Percentiles rank a stretch among this genome's conserved stretches.
phyloP scores from a whole-genome alignment of 73 alveolate species.

The Loxodes magnus region DNA sequence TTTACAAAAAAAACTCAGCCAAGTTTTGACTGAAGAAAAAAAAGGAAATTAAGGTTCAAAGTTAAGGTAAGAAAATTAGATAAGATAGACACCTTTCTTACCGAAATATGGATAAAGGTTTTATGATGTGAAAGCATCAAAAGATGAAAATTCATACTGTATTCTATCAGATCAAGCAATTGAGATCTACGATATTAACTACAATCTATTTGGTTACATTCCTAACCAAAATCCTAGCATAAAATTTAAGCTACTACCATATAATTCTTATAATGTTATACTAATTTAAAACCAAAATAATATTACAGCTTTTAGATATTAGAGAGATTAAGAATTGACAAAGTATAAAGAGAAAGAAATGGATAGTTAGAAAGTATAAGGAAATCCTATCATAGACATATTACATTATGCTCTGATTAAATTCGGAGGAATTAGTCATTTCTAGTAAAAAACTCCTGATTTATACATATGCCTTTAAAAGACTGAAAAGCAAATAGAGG shows the following conservation, averaged over 20 bases:
- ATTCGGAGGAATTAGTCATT: no score
- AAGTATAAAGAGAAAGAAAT: background rate
- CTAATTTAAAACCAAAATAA: background rate
- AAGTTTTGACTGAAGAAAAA: no score
- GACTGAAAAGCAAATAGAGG: no score
- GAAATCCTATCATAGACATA: slow-evolving; percentile 5
- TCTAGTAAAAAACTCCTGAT: no score
- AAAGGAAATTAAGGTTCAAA: no score
- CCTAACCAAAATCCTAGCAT: background rate
- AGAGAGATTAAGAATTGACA: background rate
- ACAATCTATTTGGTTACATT: background rate
- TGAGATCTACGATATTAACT: slow-evolving; percentile 4
- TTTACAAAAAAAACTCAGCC: no score
- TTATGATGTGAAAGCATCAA: background rate
- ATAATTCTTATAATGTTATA: background rate
- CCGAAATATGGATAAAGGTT: background rate
- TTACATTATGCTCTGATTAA: background rate
- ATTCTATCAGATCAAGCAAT: background rate
- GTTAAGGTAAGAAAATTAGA: no score
- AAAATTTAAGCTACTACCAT: background rate
- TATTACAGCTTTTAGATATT: background rate
- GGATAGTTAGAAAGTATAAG: background rate
- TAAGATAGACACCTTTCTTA: no score
- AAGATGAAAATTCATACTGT: background rate
- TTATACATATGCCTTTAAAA: no score